Conservation (phyloP, 2,329 filamentous ascomycete genomes). For the Pezicula radicicola region DNA sequence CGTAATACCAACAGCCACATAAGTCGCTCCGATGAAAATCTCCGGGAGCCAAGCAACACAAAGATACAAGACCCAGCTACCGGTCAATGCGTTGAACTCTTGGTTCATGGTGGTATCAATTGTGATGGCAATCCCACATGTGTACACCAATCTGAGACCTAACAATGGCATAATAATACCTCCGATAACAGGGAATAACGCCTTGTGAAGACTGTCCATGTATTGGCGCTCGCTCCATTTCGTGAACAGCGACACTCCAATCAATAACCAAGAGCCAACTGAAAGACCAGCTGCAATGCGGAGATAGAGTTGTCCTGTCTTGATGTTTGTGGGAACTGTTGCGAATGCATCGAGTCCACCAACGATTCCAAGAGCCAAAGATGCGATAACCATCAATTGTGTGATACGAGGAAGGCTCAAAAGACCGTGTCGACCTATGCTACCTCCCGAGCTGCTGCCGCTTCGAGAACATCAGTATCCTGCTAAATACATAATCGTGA, state of each 20-base stretch:
- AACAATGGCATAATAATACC: conserved; percentile 1
- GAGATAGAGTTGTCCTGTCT: background rate
- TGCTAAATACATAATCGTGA: background rate
- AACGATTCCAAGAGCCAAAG: background rate
- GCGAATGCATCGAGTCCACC: conserved; percentile 1
- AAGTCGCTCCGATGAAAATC: background rate
- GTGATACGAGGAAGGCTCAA: background rate
- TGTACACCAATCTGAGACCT: conserved; percentile 1
- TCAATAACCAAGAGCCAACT: background rate
- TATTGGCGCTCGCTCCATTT: background rate
- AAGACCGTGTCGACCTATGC: background rate
- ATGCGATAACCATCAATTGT: background rate
- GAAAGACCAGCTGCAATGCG: conserved; percentile 1
- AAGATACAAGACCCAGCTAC: conserved; percentile 5
- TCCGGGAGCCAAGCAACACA: conserved; percentile 4
- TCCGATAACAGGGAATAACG: background rate
- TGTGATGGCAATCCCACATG: background rate
- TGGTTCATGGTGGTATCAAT: background rate
- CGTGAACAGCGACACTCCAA: background rate
- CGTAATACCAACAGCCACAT: background rate
- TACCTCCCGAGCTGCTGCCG: background rate
- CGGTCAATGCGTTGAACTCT: conserved; percentile 1
- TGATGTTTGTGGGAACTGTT: background rate
- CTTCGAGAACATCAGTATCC: background rate
- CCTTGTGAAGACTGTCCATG: background rate